Evolutionary conservation across 2,329 filamentous ascomycete genomes (phyloP).

Genomic region (Pestalotiopsis fici): DNA sequence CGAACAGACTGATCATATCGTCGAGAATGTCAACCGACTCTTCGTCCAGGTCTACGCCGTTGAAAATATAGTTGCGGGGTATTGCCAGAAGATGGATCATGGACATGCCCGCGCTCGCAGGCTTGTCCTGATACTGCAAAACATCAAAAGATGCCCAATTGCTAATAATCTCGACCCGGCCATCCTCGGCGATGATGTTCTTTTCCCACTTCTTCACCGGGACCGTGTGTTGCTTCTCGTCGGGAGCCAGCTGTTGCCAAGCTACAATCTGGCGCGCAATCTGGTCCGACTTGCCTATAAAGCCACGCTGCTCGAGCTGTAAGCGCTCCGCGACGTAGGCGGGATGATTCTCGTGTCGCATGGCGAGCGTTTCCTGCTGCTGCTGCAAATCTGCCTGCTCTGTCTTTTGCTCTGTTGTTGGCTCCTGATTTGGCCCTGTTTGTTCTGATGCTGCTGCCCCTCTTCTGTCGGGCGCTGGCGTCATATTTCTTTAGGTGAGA

Average conservation of each 20-base stretch:
- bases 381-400: neutral
- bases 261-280: neutral
- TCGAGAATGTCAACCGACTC: slow-evolving; percentile 3
- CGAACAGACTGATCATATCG: slow-evolving; percentile 4
- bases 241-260: neutral
- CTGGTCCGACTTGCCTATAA: neutral
- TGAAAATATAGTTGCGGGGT: neutral
- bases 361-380: neutral
- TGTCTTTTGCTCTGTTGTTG: too few relatives aligned
- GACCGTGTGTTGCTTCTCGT: neutral
- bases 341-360: neutral
- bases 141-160: slow-evolving; percentile 10
- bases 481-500: neutral
- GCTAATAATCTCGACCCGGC: slow-evolving; percentile 2
- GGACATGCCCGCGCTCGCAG: slow-evolving; percentile 7
- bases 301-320: neutral
- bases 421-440: neutral
- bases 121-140: slow-evolving; percentile 8
- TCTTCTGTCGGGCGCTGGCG: neutral
- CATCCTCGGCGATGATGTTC: neutral
- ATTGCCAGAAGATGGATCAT: slow-evolving; percentile 8
- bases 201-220: neutral
- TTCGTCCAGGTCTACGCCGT: neutral
- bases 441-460: neutral
- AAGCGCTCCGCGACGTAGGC: neutral